Base-by-base conservation (phyloP, 441 rosid genomes). In the Theobroma grandiflorum region DNA sequence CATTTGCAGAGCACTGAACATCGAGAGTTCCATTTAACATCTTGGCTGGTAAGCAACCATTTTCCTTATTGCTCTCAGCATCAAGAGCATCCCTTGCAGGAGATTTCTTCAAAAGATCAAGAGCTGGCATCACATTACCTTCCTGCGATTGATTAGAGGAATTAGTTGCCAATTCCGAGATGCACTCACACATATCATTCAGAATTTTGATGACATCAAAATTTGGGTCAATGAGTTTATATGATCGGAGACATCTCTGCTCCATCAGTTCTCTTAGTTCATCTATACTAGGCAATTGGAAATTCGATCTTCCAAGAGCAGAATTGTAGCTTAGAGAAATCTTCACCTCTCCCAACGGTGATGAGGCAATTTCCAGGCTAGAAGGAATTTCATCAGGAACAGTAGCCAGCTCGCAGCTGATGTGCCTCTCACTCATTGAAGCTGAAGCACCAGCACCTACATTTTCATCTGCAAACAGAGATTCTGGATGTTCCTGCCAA, bases 111-210 rank as follows among this genome's bases (percentile, higher is more conserved):
- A 86, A 73, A 45, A 74, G 26, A 82, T 92, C 88, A 80, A 83
- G 70, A 58, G 81, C 49, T 50, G 87, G 85, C 37, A 84, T 84
- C 79, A 83, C 59, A 84, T 84, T 85, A 35, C 78, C 82, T 80
- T 89, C 97, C 90, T 87, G 95, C 78, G 89, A 85, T 82, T 88
- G 86, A 87, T 78, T 84, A 83, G 89, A 84, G 72, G 87, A 79
- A 84, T 89, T 86, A 79, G 90, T 88, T 79, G 92, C 91, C 88
- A 92, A 72, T 79, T 91, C 94, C 80, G 90, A 77, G 87, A 88
- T 89, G 93, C 94, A 90, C 61, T 89, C 90, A 87, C 97, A 93
- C 84, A 93, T 84, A 90, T 94, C 98, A 84, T 86, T 85, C 92
- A 92, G 79, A 83, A 93, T 82, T 78, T 90, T 86, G 82, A 67